Evolutionary conservation across 148 eudicot species (phyloP), one percentile per base, ranked within the genome.

Genomic region (Amaranthus cruentus): DNA sequence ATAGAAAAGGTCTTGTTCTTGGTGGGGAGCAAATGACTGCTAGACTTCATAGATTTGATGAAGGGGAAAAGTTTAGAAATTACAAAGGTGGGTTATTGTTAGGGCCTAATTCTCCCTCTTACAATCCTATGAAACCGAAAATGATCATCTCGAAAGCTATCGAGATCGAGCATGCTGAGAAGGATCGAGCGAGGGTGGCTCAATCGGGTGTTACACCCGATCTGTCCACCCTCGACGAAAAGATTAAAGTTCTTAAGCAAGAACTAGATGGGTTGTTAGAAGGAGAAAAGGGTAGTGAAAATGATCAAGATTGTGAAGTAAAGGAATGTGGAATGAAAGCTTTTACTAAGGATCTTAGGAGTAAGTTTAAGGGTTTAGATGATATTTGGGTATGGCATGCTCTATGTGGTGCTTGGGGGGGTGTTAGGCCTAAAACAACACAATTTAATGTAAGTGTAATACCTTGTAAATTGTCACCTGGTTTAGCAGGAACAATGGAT

Each of bases 301-400:
- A 63, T 50, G 68, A 79, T 28, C 56, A 75, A 28, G 10, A 61
- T 44, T 18, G 77, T 68, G 64, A 69, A 49, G 68, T 64, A n/a
- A 85, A 77, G 13, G 64, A 66, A 48, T 70, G 49, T 56, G 92
- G 92, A 6, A 56, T 88, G 84, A 87, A 80, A 68, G 93, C 87
- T 28, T 87, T 89, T 49, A 87, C 88, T 7, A 83, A 58, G 62
- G 87, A 87, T 76, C 77, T 89, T 63, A 87, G 80, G 59, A 58
- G 68, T 2, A 70, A 78, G 28, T 89, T 85, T 73, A 87, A 82
- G 65, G 87, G 88, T 7, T 60, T 89, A 72, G 91, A 89, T 66
- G 89, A 89, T 76, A 79, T 89, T 5, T 87, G 81, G 70, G 89
- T 87, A 11, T 89, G 93, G 93, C 93, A 89, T 58, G 90, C 93